These are phyloP conservation scores for Leishmania major DNA, from an alignment of 208 protist genomes.

Conservation along the genomic window DNA sequence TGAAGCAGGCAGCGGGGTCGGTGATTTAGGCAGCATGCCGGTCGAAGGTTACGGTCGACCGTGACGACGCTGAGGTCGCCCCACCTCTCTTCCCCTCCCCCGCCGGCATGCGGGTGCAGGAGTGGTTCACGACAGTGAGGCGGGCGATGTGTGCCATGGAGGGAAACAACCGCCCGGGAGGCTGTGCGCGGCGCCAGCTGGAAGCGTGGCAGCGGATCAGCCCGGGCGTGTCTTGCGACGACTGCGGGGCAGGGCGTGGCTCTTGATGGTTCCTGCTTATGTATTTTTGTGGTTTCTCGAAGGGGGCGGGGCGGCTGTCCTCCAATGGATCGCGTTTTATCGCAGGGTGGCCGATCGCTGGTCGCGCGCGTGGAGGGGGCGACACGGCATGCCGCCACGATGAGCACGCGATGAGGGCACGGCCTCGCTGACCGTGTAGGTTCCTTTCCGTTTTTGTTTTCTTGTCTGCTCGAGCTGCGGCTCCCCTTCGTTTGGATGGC, in stretches of 20 bases:
- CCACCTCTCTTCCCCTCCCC: background rate
- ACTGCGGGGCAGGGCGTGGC: background rate
- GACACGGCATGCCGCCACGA: background rate
- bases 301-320: background rate
- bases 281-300: background rate
- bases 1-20: background rate
- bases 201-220: background rate
- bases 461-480: background rate
- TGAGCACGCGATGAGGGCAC: background rate
- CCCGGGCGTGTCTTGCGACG: background rate
- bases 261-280: background rate
- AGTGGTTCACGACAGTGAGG: no score
- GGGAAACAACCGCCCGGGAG: background rate
- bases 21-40: background rate
- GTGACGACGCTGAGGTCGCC: background rate
- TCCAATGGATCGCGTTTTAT: background rate
- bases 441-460: background rate
- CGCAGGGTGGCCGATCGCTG: background rate
- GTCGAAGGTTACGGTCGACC: no score
- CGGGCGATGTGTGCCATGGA: no score
- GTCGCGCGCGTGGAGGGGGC: background rate
- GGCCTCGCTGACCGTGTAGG: background rate
- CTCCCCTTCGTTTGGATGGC: background rate
- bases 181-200: background rate
- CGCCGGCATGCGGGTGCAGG: no score